Evolutionary conservation across 352 stramenopile species (phyloP).

Genomic region (Phytophthora cactorum): DNA sequence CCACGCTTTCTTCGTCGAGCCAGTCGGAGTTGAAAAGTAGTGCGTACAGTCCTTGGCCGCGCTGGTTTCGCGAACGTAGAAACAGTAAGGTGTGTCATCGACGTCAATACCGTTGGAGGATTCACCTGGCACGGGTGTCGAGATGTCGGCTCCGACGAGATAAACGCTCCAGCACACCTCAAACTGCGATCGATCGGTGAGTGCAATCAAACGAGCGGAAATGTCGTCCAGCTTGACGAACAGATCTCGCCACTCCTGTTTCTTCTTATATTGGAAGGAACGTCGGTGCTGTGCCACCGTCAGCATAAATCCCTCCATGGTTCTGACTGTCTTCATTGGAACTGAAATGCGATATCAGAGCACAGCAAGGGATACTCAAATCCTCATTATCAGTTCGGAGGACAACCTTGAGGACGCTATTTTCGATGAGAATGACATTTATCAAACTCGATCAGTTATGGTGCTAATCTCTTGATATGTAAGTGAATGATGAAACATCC

Average conservation of each 20-base stretch:
- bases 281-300: constrained; percentile 30
- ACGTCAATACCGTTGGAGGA: constrained; percentile 53
- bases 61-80: constrained; percentile 59
- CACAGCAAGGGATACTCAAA: neutral
- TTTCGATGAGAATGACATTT: constrained; percentile 2
- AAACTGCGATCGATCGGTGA: constrained; percentile 54
- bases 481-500: constrained; percentile 62
- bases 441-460: too few relatives aligned
- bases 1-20: constrained; percentile 63
- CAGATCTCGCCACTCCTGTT: constrained; percentile 53
- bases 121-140: constrained; percentile 61
- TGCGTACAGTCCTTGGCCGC: constrained; percentile 39
- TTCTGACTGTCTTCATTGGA: neutral
- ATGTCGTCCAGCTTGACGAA: constrained; percentile 75
- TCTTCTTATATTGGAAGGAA: constrained; percentile 20
- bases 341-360: constrained; percentile 4
- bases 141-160: constrained; percentile 58
- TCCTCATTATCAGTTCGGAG: constrained; percentile 11
- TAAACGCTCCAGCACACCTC: constrained; percentile 58
- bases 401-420: constrained; percentile 17
- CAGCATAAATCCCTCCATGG: constrained; percentile 62
- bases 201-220: constrained; percentile 63
- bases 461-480: constrained; percentile 35
- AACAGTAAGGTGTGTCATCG: constrained; percentile 60
- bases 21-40: constrained; percentile 51